Evolutionary conservation across 2,329 filamentous ascomycete genomes (phyloP).

Genomic region (Paradendryphiella salina): DNA sequence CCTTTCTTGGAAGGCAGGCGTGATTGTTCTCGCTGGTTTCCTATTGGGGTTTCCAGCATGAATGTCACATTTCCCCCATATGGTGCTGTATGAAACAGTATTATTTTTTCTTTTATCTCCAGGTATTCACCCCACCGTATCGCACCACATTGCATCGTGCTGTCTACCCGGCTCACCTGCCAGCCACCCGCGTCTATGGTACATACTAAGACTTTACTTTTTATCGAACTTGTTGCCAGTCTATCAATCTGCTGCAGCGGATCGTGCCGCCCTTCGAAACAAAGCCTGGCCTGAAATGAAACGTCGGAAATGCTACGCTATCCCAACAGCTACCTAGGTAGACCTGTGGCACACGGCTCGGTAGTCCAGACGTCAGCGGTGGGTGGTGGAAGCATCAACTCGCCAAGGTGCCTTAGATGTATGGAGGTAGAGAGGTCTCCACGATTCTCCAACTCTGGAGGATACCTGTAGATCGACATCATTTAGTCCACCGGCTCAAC

Average conservation of each 20-base stretch:
- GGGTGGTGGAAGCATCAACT: background rate
- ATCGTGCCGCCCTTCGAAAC: slow-evolving; percentile 23
- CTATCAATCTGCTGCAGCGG: slow-evolving; percentile 17
- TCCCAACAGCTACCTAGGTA: slow-evolving; percentile 4
- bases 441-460: background rate
- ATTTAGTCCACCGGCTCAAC: background rate
- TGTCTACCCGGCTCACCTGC: background rate
- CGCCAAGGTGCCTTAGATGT: background rate
- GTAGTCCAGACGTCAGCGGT: background rate
- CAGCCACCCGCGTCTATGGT: slow-evolving; percentile 14
- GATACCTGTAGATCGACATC: slow-evolving; percentile 2
- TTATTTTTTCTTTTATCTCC: background rate
- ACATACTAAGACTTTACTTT: slow-evolving; percentile 20
- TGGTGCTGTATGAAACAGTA: background rate
- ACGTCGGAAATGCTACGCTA: slow-evolving; percentile 8
- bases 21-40: background rate
- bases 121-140: background rate
- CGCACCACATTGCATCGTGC: slow-evolving; percentile 1
- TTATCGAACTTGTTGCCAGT: slow-evolving; percentile 22
- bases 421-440: background rate
- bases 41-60: background rate
- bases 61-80: background rate
- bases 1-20: background rate
- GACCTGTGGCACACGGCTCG: background rate
- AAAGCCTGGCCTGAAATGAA: slow-evolving; percentile 22